Evolutionary conservation across 495 filamentous ascomycete species (phyloP).

Genomic region (Penicillium paradoxum): DNA sequence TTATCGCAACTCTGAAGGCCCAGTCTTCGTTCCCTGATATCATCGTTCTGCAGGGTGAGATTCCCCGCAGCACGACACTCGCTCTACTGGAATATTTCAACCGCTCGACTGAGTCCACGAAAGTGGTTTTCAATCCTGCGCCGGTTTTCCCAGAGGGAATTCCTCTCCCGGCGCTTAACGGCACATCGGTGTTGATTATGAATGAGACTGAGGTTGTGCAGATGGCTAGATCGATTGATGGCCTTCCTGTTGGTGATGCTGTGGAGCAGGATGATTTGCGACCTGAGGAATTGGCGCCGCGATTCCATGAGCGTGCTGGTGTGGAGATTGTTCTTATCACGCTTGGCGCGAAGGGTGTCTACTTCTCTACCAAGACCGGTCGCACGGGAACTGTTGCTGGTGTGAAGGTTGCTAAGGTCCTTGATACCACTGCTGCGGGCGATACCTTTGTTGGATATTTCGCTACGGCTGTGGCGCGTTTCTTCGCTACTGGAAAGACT

Average conservation of each 20-base stretch:
- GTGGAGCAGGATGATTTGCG: slow-evolving; percentile 12
- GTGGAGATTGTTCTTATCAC: slow-evolving; percentile 71
- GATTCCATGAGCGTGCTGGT: slow-evolving; percentile 51
- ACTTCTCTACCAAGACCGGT: slow-evolving; percentile 37
- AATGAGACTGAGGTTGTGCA: slow-evolving; percentile 80
- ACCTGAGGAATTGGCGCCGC: slow-evolving; percentile 38
- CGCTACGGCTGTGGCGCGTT: slow-evolving; percentile 16
- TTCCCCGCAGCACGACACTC: slow-evolving; percentile 63
- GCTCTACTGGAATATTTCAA: slow-evolving; percentile 54
- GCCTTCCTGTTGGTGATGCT: slow-evolving; percentile 8
- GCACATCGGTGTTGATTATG: slow-evolving; percentile 65
- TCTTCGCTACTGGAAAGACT: slow-evolving; percentile 11
- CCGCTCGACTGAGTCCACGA: background rate
- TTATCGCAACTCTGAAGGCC: slow-evolving; percentile 3
- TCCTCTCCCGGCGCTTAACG: slow-evolving; percentile 50
- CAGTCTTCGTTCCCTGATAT: slow-evolving; percentile 41
- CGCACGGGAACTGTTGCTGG: slow-evolving; percentile 39
- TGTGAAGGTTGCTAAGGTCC: slow-evolving; percentile 56
- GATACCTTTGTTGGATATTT: slow-evolving; percentile 71
- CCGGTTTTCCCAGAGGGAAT: slow-evolving; percentile 51
- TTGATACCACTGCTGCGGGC: slow-evolving; percentile 84
- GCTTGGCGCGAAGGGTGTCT: slow-evolving; percentile 63
- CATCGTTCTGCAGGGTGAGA: slow-evolving; percentile 75
- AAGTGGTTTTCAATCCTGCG: slow-evolving; percentile 57
- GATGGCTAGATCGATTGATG: slow-evolving; percentile 37